Conservation (phyloP, 2,329 filamentous ascomycete genomes). For the Neobulgaria alba region DNA sequence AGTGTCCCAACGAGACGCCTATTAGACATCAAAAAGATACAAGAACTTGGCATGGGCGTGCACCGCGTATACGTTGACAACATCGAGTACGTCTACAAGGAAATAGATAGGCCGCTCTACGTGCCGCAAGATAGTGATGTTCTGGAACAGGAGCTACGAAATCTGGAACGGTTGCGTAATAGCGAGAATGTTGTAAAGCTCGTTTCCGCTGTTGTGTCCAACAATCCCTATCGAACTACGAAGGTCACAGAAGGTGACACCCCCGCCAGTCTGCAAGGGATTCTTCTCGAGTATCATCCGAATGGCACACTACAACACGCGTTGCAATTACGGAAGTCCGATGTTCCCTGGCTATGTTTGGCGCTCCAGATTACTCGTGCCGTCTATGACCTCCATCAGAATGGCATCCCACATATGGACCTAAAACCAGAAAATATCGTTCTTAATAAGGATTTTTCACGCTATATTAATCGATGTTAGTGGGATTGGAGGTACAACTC, state of each 20-base stretch:
- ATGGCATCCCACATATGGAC: slow-evolving; percentile 21
- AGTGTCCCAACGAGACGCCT: slow-evolving; percentile 10
- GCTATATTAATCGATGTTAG: slow-evolving; percentile 19
- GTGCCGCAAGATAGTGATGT: slow-evolving; percentile 18
- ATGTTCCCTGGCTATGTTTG: slow-evolving; percentile 11
- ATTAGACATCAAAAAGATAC: slow-evolving; percentile 13
- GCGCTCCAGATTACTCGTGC: slow-evolving; percentile 19
- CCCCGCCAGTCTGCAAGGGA: slow-evolving; percentile 10
- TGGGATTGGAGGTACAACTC: slow-evolving; percentile 14
- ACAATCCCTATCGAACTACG: slow-evolving; percentile 13
- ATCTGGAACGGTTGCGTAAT: slow-evolving; percentile 15
- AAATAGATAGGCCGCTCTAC: slow-evolving; percentile 18
- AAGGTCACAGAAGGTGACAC: neutral
- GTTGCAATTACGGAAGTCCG: slow-evolving; percentile 8
- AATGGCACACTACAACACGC: slow-evolving; percentile 14
- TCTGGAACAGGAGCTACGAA: slow-evolving; percentile 20
- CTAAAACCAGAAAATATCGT: slow-evolving; percentile 20
- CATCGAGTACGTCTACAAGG: slow-evolving; percentile 19
- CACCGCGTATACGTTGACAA: slow-evolving; percentile 8
- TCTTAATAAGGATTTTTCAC: slow-evolving; percentile 6
- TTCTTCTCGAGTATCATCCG: slow-evolving; percentile 19
- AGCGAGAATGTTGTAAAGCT: slow-evolving; percentile 15
- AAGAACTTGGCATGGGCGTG: slow-evolving; percentile 13
- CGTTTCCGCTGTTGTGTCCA: slow-evolving; percentile 16
- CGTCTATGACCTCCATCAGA: slow-evolving; percentile 14